These are phyloP conservation scores for Haplosporangium gracile DNA, from an alignment of 192 early-diverging fungal species.

Conservation along the genomic window DNA sequence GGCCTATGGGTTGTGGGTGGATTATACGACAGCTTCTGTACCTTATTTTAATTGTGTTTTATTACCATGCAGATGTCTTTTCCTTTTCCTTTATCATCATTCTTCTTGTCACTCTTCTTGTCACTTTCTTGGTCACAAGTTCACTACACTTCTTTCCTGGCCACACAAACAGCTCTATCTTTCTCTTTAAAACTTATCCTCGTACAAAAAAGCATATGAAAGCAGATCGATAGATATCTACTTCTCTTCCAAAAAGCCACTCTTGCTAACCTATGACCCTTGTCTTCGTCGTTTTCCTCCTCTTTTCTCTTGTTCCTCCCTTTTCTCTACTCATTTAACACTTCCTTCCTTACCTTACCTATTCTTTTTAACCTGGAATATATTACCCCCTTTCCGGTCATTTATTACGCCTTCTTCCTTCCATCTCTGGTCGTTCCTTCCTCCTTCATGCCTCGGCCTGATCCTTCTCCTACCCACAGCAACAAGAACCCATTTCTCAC, in stretches of 20 bases:
- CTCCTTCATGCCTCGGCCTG: conserved; percentile 51
- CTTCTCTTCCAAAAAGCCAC: not conserved
- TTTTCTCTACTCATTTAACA: not conserved
- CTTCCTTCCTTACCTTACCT: not conserved
- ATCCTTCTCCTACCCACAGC: conserved; percentile 16
- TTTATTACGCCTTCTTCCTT: conserved; percentile 28
- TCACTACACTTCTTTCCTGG: not conserved
- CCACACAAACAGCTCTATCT: not conserved
- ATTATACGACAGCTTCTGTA: not conserved
- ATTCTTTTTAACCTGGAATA: conserved; percentile 35
- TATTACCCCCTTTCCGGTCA: conserved; percentile 26
- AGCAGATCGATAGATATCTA: not conserved
- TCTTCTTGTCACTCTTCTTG: not conserved
- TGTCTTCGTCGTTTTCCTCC: not conserved
- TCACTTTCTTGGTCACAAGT: not conserved
- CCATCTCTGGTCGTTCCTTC: conserved; percentile 2
- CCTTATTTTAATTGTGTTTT: not conserved
- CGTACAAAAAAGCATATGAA: not conserved
- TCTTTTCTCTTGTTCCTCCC: not conserved
- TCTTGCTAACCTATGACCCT: not conserved
- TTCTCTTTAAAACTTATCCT: not conserved
- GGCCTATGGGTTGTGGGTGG: not conserved
- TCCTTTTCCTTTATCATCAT: too few species aligned
- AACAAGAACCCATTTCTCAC: conserved; percentile 7
- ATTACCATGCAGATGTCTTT: not conserved